Percentiles rank a stretch among this genome's conserved stretches.
Conservation (phyloP, 768 basidiomycete species). For the Xerocomus potaroensis region DNA sequence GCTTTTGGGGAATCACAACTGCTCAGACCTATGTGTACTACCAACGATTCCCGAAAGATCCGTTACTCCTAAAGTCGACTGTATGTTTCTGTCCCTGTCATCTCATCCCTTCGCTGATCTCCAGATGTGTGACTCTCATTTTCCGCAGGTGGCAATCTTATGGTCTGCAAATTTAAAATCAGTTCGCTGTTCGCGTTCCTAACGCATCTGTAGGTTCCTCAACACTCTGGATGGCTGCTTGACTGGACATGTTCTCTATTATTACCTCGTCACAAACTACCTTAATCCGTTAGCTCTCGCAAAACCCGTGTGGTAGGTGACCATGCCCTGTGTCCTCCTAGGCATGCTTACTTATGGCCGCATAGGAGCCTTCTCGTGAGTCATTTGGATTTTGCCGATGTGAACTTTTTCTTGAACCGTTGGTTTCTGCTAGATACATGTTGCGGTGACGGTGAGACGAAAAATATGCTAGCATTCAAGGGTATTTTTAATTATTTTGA, state of each 20-base stretch:
- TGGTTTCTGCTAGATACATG: slow-evolving; percentile 43
- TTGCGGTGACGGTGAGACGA: slow-evolving; percentile 47
- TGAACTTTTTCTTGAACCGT: background rate
- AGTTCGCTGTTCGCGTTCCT: background rate
- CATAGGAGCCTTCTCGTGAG: slow-evolving; percentile 53
- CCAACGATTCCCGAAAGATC: slow-evolving; percentile 33
- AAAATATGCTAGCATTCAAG: background rate
- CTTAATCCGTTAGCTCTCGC: slow-evolving; percentile 40
- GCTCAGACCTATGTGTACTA: slow-evolving; percentile 53
- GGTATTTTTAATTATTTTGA: background rate
- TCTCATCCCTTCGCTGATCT: slow-evolving; percentile 28
- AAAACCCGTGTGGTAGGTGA: slow-evolving; percentile 41
- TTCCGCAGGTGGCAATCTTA: slow-evolving; percentile 26
- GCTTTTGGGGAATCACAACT: slow-evolving; percentile 55
- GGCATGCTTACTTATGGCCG: background rate
- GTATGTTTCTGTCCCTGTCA: slow-evolving; percentile 25
- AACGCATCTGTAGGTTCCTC: slow-evolving; percentile 27
- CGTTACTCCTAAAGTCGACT: slow-evolving; percentile 31
- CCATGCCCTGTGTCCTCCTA: too few relatives aligned
- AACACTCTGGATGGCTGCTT: slow-evolving; percentile 54
- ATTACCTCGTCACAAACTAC: slow-evolving; percentile 54
- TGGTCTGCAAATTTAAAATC: slow-evolving; percentile 8
- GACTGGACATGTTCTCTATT: slow-evolving; percentile 51
- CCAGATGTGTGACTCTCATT: slow-evolving; percentile 20
- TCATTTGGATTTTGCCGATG: background rate